phyloP scores from a whole-genome alignment of 805 yeast species.

The Cyberlindnera bimundalis region DNA sequence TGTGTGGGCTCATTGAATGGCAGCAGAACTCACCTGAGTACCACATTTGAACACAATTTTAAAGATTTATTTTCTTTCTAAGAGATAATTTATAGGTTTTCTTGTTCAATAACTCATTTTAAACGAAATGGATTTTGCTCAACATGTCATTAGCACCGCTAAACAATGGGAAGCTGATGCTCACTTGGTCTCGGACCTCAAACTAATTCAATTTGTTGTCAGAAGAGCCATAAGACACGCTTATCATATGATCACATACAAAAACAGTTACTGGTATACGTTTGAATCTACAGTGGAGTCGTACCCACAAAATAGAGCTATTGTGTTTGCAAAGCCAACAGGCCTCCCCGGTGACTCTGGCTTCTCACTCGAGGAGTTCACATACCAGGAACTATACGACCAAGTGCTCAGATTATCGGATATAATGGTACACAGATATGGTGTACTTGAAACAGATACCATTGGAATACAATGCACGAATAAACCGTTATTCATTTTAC shows the following conservation, averaged over 20 bases:
- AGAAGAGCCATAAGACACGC: conserved; percentile 20
- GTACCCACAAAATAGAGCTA: conserved; percentile 50
- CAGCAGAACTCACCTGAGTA: neutral
- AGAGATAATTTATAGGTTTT: too few relatives aligned
- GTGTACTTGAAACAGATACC: conserved; percentile 61
- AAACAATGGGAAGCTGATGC: conserved; percentile 9
- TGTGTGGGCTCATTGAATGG: neutral
- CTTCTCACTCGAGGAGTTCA: conserved; percentile 58
- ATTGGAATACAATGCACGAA: conserved; percentile 78
- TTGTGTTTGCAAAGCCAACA: conserved; percentile 50
- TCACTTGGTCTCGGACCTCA: conserved; percentile 16
- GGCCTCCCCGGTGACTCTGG: conserved; percentile 44
- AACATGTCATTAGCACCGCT: neutral
- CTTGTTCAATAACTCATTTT: too few relatives aligned
- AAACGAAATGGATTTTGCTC: conserved; percentile 3
- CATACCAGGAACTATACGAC: conserved; percentile 67
- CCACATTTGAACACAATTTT: too few relatives aligned
- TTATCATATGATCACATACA: conserved; percentile 8
- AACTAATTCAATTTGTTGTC: conserved; percentile 22
- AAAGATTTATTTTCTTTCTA: too few relatives aligned
- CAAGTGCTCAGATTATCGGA: conserved; percentile 63
- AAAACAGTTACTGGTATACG: conserved; percentile 58
- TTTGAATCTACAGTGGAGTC: conserved; percentile 54
- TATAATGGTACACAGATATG: conserved; percentile 59
- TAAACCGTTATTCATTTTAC: conserved; percentile 73